Evolutionary conservation across 257 asterid species (phyloP).

Genomic region (Nemophila menziesii): DNA sequence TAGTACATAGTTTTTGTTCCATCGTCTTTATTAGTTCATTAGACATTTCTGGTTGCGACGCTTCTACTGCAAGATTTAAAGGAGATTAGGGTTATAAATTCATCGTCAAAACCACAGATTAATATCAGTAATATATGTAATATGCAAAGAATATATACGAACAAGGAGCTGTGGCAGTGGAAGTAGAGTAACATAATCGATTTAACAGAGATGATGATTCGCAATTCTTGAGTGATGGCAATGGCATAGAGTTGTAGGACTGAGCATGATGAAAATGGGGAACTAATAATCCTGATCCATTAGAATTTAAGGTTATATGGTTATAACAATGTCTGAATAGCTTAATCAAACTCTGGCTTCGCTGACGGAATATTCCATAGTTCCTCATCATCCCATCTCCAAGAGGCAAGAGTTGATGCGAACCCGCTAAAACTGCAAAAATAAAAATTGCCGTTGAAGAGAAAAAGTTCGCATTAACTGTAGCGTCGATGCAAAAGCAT

Average conservation of each 20-base stretch:
- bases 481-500: too few relatives aligned
- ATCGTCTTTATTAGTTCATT: constrained; percentile 59
- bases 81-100: not conserved
- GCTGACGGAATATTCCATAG: not conserved
- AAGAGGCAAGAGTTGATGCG: too few relatives aligned
- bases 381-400: not conserved
- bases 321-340: not conserved
- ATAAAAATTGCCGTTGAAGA: too few relatives aligned
- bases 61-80: constrained; percentile 9
- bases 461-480: too few relatives aligned
- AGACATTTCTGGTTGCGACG: constrained; percentile 46
- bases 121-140: not conserved
- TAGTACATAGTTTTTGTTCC: constrained; percentile 56
- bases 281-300: not conserved
- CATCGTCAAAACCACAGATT: not conserved
- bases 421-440: too few relatives aligned
- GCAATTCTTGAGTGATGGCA: not conserved
- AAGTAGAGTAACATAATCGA: not conserved
- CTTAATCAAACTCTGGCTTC: not conserved
- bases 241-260: not conserved
- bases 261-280: not conserved
- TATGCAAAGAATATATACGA: not conserved
- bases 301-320: not conserved
- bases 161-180: constrained; percentile 2
- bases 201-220: not conserved